A percentile compares a stretch with the other conserved stretches of the same genome.
phyloP scores from a whole-genome alignment of 371 early-diverging fungal species.

The Mortierella polycephala region DNA sequence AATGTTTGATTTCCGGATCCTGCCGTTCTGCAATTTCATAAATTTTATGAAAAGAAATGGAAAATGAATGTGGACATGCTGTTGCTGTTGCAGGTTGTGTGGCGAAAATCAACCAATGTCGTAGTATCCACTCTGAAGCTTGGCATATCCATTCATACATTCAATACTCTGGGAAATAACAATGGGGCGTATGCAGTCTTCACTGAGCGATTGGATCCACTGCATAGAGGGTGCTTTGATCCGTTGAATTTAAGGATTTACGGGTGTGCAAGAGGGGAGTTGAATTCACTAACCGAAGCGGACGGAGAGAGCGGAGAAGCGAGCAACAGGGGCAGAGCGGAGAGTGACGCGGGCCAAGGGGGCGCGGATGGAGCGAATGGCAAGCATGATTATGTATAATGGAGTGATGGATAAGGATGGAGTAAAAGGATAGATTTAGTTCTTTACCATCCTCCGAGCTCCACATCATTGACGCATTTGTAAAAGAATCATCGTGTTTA shows the following conservation, averaged over 20 bases:
- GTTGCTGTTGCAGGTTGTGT: not conserved
- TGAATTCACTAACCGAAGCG: conserved; percentile 48
- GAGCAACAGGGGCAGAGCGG: conserved; percentile 46
- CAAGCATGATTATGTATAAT: conserved; percentile 37
- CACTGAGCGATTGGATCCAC: too few relatives aligned
- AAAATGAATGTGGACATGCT: not conserved
- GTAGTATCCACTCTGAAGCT: not conserved
- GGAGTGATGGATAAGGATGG: conserved; percentile 10
- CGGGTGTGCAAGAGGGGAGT: not conserved
- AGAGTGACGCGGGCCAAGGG: conserved; percentile 47
- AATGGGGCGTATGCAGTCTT: too few relatives aligned
- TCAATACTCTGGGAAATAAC: too few relatives aligned
- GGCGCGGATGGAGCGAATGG: conserved; percentile 48
- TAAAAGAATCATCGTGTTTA: too few relatives aligned
- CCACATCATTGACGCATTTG: too few relatives aligned
- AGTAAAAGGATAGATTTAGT: conserved; percentile 4
- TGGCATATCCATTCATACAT: not conserved
- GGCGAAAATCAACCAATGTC: not conserved
- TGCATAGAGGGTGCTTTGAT: not conserved
- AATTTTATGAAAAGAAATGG: not conserved
- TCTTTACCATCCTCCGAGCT: too few relatives aligned
- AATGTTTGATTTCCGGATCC: too few relatives aligned
- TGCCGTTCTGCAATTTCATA: too few relatives aligned
- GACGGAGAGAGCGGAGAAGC: conserved; percentile 54
- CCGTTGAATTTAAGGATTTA: not conserved